Percentiles rank a stretch among this genome's conserved stretches.
Conservation (phyloP, 2,329 filamentous ascomycete genomes). For the Cryphonectria radicalis region DNA sequence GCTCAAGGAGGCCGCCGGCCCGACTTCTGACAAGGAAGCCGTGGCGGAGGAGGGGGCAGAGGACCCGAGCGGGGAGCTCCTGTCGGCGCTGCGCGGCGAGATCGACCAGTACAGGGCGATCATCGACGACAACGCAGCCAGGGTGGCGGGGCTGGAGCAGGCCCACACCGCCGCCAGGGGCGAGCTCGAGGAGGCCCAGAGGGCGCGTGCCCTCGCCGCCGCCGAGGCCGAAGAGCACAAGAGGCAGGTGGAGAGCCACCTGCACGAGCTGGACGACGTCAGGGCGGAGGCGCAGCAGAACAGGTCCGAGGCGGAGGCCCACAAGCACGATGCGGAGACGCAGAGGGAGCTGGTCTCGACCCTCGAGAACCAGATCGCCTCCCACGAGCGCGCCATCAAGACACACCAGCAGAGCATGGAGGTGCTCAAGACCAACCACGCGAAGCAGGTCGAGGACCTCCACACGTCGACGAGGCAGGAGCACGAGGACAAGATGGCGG, state of each 20-base stretch:
- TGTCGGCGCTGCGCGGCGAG: constrained; percentile 69
- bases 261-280: constrained; percentile 69
- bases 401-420: constrained; percentile 56
- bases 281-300: constrained; percentile 61
- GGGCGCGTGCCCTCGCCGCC: constrained; percentile 58
- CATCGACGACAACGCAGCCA: constrained; percentile 69
- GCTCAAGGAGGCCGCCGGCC: constrained; percentile 14
- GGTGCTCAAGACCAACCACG: constrained; percentile 54
- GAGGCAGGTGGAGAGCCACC: constrained; percentile 34
- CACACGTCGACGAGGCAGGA: constrained; percentile 54
- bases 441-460: constrained; percentile 47
- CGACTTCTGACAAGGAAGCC: constrained; percentile 30
- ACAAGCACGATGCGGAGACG: constrained; percentile 39
- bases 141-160: constrained; percentile 75
- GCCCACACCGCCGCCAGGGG: constrained; percentile 68
- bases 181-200: constrained; percentile 69
- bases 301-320: constrained; percentile 48
- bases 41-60: constrained; percentile 56
- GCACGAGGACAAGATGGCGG: constrained; percentile 60
- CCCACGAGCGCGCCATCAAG: constrained; percentile 63
- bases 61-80: constrained; percentile 61
- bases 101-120: constrained; percentile 81
- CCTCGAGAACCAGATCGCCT: constrained; percentile 62
- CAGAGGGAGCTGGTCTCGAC: constrained; percentile 49
- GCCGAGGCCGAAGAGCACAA: constrained; percentile 51